A percentile compares a stretch with the other conserved stretches of the same genome.
phyloP scores from a whole-genome alignment of 108 stramenopile genomes.

The Mediolabrus comicus region DNA sequence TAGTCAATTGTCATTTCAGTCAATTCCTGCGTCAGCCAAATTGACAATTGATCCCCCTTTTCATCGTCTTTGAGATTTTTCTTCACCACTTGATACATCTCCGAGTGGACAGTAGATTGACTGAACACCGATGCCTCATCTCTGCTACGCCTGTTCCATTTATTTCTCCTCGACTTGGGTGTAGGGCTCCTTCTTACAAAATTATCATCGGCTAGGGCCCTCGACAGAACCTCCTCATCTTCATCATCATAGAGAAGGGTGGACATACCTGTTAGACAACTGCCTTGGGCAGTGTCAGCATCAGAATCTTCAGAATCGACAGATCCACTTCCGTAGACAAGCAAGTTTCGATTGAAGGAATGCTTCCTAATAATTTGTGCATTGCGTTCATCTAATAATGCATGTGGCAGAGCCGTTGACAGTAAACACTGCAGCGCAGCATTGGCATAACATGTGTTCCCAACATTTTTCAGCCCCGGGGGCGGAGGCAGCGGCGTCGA shows the following conservation, averaged over 20 bases:
- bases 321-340: conserved; percentile 64
- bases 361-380: conserved; percentile 71
- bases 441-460: conserved; percentile 87
- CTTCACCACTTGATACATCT: conserved; percentile 43
- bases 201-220: conserved; percentile 2
- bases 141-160: conserved; percentile 21
- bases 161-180: neutral
- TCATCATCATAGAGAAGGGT: conserved; percentile 7
- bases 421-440: conserved; percentile 80
- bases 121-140: conserved; percentile 37
- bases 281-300: conserved; percentile 23
- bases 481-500: conserved; percentile 47
- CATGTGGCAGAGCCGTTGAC: conserved; percentile 70
- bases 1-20: conserved; percentile 76
- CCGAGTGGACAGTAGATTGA: conserved; percentile 31
- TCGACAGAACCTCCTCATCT: conserved; percentile 13
- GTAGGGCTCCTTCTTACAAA: neutral
- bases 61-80: conserved; percentile 4
- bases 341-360: conserved; percentile 74
- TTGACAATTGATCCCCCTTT: conserved; percentile 47
- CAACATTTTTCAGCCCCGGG: conserved; percentile 76
- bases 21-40: conserved; percentile 76
- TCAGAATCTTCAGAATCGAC: conserved; percentile 58
- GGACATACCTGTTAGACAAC: conserved; percentile 36
- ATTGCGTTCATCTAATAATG: conserved; percentile 66